Conservation (phyloP, 192 early-diverging fungal species). For the Ramicandelaber brevisporus region DNA sequence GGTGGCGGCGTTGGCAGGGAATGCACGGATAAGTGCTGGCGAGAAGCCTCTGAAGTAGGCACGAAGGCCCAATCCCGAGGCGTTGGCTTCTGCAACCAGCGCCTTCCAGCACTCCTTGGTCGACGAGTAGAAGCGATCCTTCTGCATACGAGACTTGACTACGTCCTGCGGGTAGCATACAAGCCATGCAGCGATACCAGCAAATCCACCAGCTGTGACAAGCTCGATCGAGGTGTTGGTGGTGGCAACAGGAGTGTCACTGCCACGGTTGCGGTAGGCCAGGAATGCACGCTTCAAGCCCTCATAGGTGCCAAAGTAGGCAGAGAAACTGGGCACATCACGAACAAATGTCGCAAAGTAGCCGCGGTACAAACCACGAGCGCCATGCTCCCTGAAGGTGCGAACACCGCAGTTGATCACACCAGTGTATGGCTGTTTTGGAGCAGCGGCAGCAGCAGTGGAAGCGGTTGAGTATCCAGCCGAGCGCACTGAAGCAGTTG, state of each 20-base stretch:
- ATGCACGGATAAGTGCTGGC: constrained; percentile 15
- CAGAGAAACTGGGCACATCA: constrained; percentile 12
- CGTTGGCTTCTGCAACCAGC: constrained; percentile 3
- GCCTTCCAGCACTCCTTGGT: background rate
- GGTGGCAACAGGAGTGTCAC: too few relatives aligned
- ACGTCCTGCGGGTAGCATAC: constrained; percentile 36
- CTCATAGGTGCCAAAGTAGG: constrained; percentile 11
- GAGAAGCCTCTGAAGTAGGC: constrained; percentile 1
- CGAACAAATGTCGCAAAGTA: constrained; percentile 10
- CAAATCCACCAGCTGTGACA: constrained; percentile 13
- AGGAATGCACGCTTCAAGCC: constrained; percentile 1
- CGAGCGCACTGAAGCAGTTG: too few relatives aligned
- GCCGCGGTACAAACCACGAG: constrained; percentile 14
- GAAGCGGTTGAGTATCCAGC: too few relatives aligned
- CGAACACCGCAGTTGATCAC: constrained; percentile 5
- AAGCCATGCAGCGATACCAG: constrained; percentile 12
- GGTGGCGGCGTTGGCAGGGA: constrained; percentile 42
- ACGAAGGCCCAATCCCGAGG: background rate
- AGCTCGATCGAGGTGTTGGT: constrained; percentile 5
- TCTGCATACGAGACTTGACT: constrained; percentile 34
- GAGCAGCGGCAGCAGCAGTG: background rate
- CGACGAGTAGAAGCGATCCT: constrained; percentile 5
- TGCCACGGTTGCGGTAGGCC: background rate
- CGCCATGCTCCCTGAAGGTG: constrained; percentile 3
- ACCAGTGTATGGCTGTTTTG: constrained; percentile 2